A percentile compares a stretch with the other conserved stretches of the same genome.
phyloP scores from a whole-genome alignment of 2,329 filamentous ascomycete species.

The Colletotrichum nymphaeae region DNA sequence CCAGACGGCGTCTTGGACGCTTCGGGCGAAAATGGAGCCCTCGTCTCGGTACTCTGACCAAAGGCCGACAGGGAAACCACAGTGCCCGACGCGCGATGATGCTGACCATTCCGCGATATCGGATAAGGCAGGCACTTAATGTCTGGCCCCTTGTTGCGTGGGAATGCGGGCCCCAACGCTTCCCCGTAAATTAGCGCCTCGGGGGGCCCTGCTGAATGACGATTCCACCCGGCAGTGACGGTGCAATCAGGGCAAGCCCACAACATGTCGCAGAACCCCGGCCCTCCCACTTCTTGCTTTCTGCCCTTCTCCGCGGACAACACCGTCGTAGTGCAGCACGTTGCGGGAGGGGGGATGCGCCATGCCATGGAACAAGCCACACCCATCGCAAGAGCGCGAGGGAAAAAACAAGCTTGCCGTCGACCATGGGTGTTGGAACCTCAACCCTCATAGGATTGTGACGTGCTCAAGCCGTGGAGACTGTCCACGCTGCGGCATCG shows the following conservation, averaged over 20 bases:
- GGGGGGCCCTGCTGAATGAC: conserved; percentile 30
- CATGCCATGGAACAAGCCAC: neutral
- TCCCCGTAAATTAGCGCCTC: conserved; percentile 28
- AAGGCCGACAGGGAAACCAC: neutral
- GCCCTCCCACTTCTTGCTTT: conserved; percentile 19
- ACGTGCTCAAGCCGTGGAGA: conserved; percentile 16
- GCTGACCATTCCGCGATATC: conserved; percentile 35
- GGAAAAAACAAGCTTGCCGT: conserved; percentile 19
- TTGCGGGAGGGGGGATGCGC: neutral
- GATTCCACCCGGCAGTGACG: conserved; percentile 26
- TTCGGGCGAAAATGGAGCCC: conserved; percentile 22
- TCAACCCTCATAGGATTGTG: conserved; percentile 7
- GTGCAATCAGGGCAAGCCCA: conserved; percentile 31
- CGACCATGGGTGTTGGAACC: conserved; percentile 3
- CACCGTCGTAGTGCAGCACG: neutral
- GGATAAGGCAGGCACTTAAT: conserved; percentile 36
- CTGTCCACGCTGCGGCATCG: conserved; percentile 20
- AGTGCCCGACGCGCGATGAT: conserved; percentile 28
- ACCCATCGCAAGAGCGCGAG: conserved; percentile 10
- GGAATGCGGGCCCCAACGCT: conserved; percentile 31
- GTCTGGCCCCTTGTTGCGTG: conserved; percentile 16
- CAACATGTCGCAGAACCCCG: conserved; percentile 16
- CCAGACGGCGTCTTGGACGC: conserved; percentile 6
- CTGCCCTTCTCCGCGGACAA: conserved; percentile 32
- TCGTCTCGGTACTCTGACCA: neutral